A percentile compares a stretch with the other conserved stretches of the same genome.
phyloP scores from a whole-genome alignment of 148 eudicot species.

The Rhododendron kiyosumense region DNA sequence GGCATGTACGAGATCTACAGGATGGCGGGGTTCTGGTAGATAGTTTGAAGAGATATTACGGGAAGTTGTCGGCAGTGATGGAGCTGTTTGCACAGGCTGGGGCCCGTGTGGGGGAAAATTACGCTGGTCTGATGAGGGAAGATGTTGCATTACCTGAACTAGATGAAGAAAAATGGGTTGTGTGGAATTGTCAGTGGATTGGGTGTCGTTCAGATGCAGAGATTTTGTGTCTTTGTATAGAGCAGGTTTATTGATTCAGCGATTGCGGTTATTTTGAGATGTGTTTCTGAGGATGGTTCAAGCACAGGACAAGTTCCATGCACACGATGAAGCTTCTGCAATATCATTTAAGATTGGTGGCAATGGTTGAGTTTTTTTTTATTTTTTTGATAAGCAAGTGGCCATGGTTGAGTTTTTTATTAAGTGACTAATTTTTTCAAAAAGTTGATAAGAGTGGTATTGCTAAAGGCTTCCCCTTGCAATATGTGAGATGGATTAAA shows the following conservation, averaged over 20 bases:
- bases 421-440: not conserved
- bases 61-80: conserved; percentile 39
- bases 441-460: not conserved
- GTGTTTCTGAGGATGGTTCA: not conserved
- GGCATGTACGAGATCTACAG: conserved; percentile 25
- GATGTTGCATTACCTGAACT: conserved; percentile 30
- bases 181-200: conserved; percentile 8
- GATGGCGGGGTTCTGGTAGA: conserved; percentile 19
- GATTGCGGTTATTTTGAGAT: not conserved
- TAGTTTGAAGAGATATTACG: conserved; percentile 32
- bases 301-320: not conserved
- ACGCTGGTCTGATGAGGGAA: conserved; percentile 26
- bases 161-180: conserved; percentile 35
- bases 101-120: conserved; percentile 21
- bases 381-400: too few relatives aligned
- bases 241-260: not conserved
- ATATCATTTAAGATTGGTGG: not conserved
- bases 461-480: not conserved
- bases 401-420: not conserved
- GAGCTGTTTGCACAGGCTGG: conserved; percentile 33
- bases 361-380: too few relatives aligned
- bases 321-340: not conserved
- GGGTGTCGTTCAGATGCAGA: not conserved
- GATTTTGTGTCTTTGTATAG: not conserved
- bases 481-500: not conserved